Evolutionary conservation across 495 filamentous ascomycete species (phyloP).

Genomic region (Cercophora scortea): DNA sequence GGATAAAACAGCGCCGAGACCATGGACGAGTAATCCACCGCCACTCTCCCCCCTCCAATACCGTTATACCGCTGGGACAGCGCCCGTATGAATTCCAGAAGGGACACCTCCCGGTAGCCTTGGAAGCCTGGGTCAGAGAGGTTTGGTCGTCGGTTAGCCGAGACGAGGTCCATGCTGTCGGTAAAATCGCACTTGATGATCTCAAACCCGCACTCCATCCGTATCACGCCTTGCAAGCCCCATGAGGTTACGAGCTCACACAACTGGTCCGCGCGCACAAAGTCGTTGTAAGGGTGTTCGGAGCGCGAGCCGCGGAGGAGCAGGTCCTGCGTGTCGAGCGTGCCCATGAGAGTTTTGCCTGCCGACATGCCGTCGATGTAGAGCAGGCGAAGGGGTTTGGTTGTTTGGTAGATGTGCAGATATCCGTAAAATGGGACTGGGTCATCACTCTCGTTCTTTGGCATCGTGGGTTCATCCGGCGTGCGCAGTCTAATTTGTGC

Average conservation of each 20-base stretch:
- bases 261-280: constrained; percentile 35
- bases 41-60: constrained; percentile 45
- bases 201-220: constrained; percentile 66
- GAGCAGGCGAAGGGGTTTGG: constrained; percentile 42
- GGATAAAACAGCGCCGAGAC: constrained; percentile 50
- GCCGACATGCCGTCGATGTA: constrained; percentile 58
- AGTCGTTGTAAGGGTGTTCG: constrained; percentile 21
- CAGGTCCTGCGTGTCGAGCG: constrained; percentile 52
- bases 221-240: constrained; percentile 53
- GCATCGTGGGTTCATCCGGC: background rate
- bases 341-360: constrained; percentile 50
- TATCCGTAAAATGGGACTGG: constrained; percentile 30
- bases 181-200: constrained; percentile 59
- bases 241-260: constrained; percentile 44
- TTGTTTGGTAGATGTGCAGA: constrained; percentile 46
- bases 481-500: no score
- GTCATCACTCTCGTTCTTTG: background rate
- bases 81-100: constrained; percentile 26
- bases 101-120: constrained; percentile 3
- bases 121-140: background rate
- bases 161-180: constrained; percentile 16
- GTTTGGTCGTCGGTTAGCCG: constrained; percentile 6
- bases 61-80: constrained; percentile 50
- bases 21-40: constrained; percentile 54
- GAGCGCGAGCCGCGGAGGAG: constrained; percentile 29